These are phyloP conservation scores for Curvularia sp. DNA, from an alignment of 2,329 filamentous ascomycete species.

Conservation along the genomic window DNA sequence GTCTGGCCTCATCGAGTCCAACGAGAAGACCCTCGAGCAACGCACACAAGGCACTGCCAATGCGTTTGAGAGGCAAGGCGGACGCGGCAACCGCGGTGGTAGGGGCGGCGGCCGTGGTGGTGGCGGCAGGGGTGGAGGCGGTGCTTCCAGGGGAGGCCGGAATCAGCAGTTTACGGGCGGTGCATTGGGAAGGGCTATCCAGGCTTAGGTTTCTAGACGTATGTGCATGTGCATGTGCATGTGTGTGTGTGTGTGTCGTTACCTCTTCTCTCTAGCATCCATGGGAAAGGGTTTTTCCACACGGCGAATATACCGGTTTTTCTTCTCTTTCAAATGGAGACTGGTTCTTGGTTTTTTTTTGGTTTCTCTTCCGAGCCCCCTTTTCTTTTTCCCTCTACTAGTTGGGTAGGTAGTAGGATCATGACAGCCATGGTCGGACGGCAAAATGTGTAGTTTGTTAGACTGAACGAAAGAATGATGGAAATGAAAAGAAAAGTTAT, in stretches of 20 bases:
- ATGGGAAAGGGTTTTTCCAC: slow-evolving; percentile 1
- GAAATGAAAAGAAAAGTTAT: too few relatives aligned
- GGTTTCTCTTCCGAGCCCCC: not conserved
- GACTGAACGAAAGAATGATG: too few relatives aligned
- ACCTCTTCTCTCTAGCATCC: not conserved
- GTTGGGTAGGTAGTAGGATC: too few relatives aligned
- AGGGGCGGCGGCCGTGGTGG: slow-evolving; percentile 61
- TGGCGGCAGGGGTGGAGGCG: slow-evolving; percentile 65
- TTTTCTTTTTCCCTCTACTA: too few relatives aligned
- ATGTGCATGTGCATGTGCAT: not conserved
- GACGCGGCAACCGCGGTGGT: slow-evolving; percentile 76
- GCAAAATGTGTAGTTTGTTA: too few relatives aligned
- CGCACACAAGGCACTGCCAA: slow-evolving; percentile 94
- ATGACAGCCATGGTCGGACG: too few relatives aligned
- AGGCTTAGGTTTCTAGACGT: slow-evolving; percentile 48
- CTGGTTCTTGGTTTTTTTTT: not conserved
- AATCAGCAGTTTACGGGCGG: slow-evolving; percentile 84
- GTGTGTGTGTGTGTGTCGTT: slow-evolving; percentile 1
- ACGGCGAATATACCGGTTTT: slow-evolving; percentile 4
- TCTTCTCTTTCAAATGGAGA: not conserved
- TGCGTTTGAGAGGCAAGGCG: slow-evolving; percentile 92
- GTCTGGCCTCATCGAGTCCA: slow-evolving; percentile 91
- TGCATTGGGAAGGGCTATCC: slow-evolving; percentile 68
- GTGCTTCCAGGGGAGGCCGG: slow-evolving; percentile 62
- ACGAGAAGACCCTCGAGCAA: slow-evolving; percentile 96